Conservation (phyloP, 805 yeast species). For the Candida alai region DNA sequence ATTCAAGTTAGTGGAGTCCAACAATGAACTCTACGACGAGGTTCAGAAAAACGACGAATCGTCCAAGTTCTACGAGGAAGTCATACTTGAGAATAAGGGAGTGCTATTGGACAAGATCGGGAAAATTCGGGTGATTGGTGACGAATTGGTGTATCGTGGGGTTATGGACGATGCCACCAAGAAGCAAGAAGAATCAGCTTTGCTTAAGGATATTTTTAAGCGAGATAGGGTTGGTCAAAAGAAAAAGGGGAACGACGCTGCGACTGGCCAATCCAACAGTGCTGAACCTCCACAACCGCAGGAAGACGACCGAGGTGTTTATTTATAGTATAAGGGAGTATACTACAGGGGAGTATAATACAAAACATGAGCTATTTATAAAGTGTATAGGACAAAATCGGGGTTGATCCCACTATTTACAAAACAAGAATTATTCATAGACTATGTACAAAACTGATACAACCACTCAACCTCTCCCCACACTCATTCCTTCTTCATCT, state of each 20-base stretch:
- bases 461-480: too few relatives aligned
- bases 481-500: slow-evolving; percentile 12
- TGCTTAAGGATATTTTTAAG: slow-evolving; percentile 4
- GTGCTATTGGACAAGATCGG: slow-evolving; percentile 51
- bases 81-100: slow-evolving; percentile 51
- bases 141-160: slow-evolving; percentile 47
- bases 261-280: too few relatives aligned
- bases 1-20: slow-evolving; percentile 48
- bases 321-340: too few relatives aligned
- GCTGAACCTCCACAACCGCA: too few relatives aligned
- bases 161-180: slow-evolving; percentile 8
- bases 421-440: too few relatives aligned
- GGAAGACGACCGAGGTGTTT: too few relatives aligned
- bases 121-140: slow-evolving; percentile 41
- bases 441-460: slow-evolving; percentile 1
- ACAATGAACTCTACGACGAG: slow-evolving; percentile 35
- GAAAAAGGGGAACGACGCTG: background rate
- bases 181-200: slow-evolving; percentile 3
- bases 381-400: too few relatives aligned
- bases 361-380: too few relatives aligned
- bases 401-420: too few relatives aligned
- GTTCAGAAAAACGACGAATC: slow-evolving; percentile 26
- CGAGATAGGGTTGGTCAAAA: background rate
- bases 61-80: slow-evolving; percentile 48
- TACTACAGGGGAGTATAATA: too few relatives aligned